Base-by-base conservation (phyloP, 768 basidiomycete species). In the Lentinus tigrinus region DNA sequence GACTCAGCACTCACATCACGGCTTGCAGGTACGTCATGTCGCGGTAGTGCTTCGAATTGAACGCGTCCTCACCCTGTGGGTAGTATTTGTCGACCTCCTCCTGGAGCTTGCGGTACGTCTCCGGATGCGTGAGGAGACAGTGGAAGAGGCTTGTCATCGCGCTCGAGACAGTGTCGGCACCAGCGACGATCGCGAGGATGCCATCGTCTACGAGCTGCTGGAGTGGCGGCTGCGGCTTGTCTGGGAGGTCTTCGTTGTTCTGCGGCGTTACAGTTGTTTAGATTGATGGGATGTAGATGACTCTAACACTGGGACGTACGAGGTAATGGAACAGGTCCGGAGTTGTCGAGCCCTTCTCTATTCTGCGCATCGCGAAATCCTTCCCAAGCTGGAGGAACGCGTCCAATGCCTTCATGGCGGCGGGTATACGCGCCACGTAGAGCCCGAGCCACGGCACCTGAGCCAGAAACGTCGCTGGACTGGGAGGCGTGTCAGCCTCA, bases 311-410 rank as follows among this genome's bases (percentile, higher is more conserved):
- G 57, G 36, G 34, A 21, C 61, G 19, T 50, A 81, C 81, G 57
- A 82, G 68, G 59, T 82, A 75, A 62, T 81, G 74, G 66, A 78
- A 80, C 66, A 78, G 61, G 44, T 69, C 70, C 36, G 62, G 62
- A 5, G 24, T 44, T 11, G 40, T 44, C 6, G 67, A 65, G 17
- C 68, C 69, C 11, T 50, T 43, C 36, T 61, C 56, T 31, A 62
- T 55, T 28, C 69, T 52, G n/a, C 51, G 39, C 1, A n/a, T 44
- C 26, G 56, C 54, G 26, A 57, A 56, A 14, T 61, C 28, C 44
- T 40, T 26, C 27, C 60, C 57, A 4, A 58, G 39, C 17, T 24
- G 34, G 27, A 64, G 51, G n/a, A 66, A 27, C 11, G 14, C 46
- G 47, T 37, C 39, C 40, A 37, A 28, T n/a, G 31, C 23, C 14